A percentile compares a stretch with the other conserved stretches of the same genome.
phyloP scores from a whole-genome alignment of 192 early-diverging fungal species.

The Pilobolus umbonatus region DNA sequence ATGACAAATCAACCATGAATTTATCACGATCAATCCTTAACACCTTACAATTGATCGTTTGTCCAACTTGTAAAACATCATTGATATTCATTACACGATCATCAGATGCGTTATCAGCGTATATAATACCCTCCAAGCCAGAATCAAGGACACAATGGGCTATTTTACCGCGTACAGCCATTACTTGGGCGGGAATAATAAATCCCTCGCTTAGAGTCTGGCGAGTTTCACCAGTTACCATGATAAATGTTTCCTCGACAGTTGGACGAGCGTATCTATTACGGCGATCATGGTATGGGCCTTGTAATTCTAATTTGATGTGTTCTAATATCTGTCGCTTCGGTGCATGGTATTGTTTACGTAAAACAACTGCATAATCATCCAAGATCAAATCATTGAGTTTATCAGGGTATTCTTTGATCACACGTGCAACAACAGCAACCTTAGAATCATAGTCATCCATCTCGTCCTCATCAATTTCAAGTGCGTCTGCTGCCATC shows the following conservation, averaged over 20 bases:
- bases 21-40: slow-evolving; percentile 72
- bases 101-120: slow-evolving; percentile 54
- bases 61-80: slow-evolving; percentile 61
- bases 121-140: slow-evolving; percentile 84
- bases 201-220: slow-evolving; percentile 61
- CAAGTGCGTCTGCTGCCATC: slow-evolving; percentile 94
- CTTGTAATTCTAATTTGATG: slow-evolving; percentile 85
- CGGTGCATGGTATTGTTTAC: slow-evolving; percentile 63
- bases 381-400: slow-evolving; percentile 85
- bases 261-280: slow-evolving; percentile 50
- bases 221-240: slow-evolving; percentile 82
- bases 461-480: slow-evolving; percentile 75
- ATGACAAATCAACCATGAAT: slow-evolving; percentile 72
- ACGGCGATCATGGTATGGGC: slow-evolving; percentile 75
- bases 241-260: slow-evolving; percentile 62
- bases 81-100: slow-evolving; percentile 50
- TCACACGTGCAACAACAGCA: slow-evolving; percentile 76
- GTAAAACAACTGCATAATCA: slow-evolving; percentile 85
- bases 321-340: slow-evolving; percentile 79
- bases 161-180: slow-evolving; percentile 67
- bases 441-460: slow-evolving; percentile 65
- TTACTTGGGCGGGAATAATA: slow-evolving; percentile 64
- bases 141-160: slow-evolving; percentile 72
- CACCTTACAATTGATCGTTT: slow-evolving; percentile 74
- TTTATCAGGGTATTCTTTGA: slow-evolving; percentile 69